Evolutionary conservation across 2,329 filamentous ascomycete species (phyloP), one percentile per base, ranked within the genome.

Genomic region (Chaetomium olivaceum): DNA sequence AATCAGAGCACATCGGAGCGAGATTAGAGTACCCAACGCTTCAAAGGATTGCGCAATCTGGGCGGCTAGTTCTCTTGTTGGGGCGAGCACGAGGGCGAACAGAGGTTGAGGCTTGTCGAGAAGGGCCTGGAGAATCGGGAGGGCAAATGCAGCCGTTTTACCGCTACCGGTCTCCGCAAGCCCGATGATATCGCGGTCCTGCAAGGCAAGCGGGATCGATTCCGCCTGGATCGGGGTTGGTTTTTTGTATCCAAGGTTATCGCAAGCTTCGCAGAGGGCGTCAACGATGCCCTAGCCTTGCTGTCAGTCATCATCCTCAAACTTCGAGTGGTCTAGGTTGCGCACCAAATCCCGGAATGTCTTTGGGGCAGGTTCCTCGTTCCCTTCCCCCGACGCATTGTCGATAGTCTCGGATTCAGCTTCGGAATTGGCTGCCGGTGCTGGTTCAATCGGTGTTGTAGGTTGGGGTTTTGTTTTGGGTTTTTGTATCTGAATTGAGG

Each of bases 161-260:
- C 95, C 95, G 74, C 89, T 93, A 71, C 95, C 95, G 0, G 95
- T 99, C 79, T 99, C 94, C 36, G 95, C 95, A 60, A 98, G 84
- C 51, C 93, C 95, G 71, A 99, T 97, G 39, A 98, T 83, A 77
- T 98, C 95, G 73, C 92, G 87, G 61, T 90, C 89, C 73, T 91
- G 79, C 4, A 97, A 83, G 43, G 93, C 93, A 60, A 85, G 76
- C 0, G 72, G 72, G 27, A 73, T 73, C 8, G 73, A 62, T 59
- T 73, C 51, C 25, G 64, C 58, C 97, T 74, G 95, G 70, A 99
- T 98, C 0, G 93, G 90, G 1, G 94, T 99, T 0, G 95, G 92
- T 31, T 85, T 79, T 73, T 90, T 96, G 83, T 93, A 99, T 68
- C 91, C 90, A 61, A 98, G 84, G 0, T 86, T 83, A 5, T 86